Conservation (phyloP, 176 grass and related monocot species). For the Typha latifolia region DNA sequence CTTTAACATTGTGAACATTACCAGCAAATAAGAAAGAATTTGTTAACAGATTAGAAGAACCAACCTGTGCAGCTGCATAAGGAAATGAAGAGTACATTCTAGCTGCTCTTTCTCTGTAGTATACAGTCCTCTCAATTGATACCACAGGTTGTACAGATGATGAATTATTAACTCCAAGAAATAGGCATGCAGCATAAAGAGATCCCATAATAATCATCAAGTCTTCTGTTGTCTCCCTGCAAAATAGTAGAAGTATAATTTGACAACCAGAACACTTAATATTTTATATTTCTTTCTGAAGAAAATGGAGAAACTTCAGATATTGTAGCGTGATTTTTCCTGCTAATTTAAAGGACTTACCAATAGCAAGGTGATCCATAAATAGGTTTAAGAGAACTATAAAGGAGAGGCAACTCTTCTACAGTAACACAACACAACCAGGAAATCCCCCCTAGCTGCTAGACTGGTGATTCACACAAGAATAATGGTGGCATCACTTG, state of each 20-base stretch:
- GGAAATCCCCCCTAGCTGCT: too few species aligned
- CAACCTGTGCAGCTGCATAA: conserved; percentile 77
- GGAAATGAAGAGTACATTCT: conserved; percentile 64
- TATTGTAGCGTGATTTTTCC: too few species aligned
- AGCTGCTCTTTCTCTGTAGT: conserved; percentile 54
- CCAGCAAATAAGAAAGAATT: background rate
- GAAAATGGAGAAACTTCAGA: too few species aligned
- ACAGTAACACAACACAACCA: too few species aligned
- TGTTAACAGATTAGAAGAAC: background rate
- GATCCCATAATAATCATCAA: conserved; percentile 51
- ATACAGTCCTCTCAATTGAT: conserved; percentile 63
- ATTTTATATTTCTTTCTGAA: too few species aligned
- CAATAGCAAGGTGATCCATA: too few species aligned
- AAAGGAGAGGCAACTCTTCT: too few species aligned
- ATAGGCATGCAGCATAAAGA: conserved; percentile 60
- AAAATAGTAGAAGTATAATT: conserved; percentile 5
- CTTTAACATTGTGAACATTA: background rate
- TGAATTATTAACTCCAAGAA: conserved; percentile 61
- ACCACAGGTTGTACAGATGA: conserved; percentile 61
- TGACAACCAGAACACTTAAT: background rate
- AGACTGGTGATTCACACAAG: too few species aligned
- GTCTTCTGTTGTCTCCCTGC: conserved; percentile 50
- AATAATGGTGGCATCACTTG: too few species aligned
- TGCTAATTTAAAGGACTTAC: too few species aligned
- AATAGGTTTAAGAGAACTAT: too few species aligned